Evolutionary conservation across 2,329 filamentous ascomycete species (phyloP).

Genomic region (Fusarium ramigenum): DNA sequence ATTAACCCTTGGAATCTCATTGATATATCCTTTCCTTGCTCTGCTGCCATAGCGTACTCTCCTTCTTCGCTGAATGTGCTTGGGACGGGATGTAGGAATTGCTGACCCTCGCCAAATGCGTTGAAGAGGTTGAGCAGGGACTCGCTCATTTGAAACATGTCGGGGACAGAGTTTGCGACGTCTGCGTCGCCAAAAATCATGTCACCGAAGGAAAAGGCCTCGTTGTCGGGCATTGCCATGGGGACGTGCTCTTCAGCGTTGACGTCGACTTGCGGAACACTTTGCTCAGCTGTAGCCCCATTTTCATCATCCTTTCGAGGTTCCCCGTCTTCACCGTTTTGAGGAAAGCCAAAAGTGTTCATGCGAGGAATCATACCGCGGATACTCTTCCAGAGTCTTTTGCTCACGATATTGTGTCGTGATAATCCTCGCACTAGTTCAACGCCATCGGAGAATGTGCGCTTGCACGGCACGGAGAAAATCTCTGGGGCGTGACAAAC

Average conservation of each 20-base stretch:
- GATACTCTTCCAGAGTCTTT: slow-evolving; percentile 50
- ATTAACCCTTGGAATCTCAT: slow-evolving; percentile 48
- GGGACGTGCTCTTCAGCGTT: neutral
- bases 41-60: slow-evolving; percentile 5
- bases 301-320: neutral
- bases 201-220: slow-evolving; percentile 5
- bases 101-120: slow-evolving; percentile 46
- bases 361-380: slow-evolving; percentile 47
- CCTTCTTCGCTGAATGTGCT: slow-evolving; percentile 20
- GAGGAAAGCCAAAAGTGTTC: slow-evolving; percentile 39
- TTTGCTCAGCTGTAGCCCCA: accelerated
- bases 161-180: slow-evolving; percentile 37
- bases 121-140: slow-evolving; percentile 50
- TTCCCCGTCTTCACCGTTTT: slow-evolving; percentile 6
- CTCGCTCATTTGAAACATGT: slow-evolving; percentile 48
- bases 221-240: neutral
- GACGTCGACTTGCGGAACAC: neutral
- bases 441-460: slow-evolving; percentile 46
- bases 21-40: slow-evolving; percentile 45
- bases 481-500: slow-evolving; percentile 55
- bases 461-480: slow-evolving; percentile 51
- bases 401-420: slow-evolving; percentile 45
- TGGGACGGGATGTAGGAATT: slow-evolving; percentile 27
- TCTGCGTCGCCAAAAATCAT: slow-evolving; percentile 25
- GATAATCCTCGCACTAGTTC: slow-evolving; percentile 48